Evolutionary conservation across 2,329 filamentous ascomycete genomes (phyloP).

Genomic region (Xylaria sp.): DNA sequence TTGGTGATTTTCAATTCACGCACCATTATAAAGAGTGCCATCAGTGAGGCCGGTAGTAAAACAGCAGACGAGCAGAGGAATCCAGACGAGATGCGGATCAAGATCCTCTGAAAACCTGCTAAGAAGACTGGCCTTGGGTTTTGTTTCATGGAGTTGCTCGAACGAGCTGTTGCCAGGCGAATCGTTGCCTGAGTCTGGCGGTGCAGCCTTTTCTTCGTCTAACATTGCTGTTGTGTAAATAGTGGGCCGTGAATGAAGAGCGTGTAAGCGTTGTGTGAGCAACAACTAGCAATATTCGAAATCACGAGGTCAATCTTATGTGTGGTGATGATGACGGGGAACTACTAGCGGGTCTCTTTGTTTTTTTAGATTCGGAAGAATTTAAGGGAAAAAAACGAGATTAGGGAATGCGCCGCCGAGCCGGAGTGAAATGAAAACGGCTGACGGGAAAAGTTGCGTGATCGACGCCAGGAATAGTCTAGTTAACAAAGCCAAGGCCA

Average conservation of each 20-base stretch:
- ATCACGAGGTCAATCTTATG: slow-evolving; percentile 15
- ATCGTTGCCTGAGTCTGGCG: slow-evolving; percentile 10
- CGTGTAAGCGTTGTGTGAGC: not conserved
- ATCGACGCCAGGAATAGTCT: slow-evolving; percentile 28
- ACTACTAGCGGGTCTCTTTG: slow-evolving; percentile 3
- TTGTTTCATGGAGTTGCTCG: slow-evolving; percentile 23
- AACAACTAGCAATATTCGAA: slow-evolving; percentile 6
- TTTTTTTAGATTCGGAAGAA: not conserved
- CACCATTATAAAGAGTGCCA: slow-evolving; percentile 47
- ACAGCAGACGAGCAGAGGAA: slow-evolving; percentile 45
- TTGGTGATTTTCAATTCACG: slow-evolving; percentile 1
- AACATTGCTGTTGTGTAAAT: slow-evolving; percentile 32
- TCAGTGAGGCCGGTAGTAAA: slow-evolving; percentile 47
- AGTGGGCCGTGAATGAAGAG: not conserved
- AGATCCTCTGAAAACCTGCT: slow-evolving; percentile 41
- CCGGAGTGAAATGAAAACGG: slow-evolving; percentile 31
- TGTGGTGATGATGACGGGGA: slow-evolving; percentile 4
- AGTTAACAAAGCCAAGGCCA: slow-evolving; percentile 10
- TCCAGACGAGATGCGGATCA: slow-evolving; percentile 35
- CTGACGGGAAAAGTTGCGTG: slow-evolving; percentile 34
- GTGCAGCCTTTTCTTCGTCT: slow-evolving; percentile 42
- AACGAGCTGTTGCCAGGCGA: slow-evolving; percentile 29
- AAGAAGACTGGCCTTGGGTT: slow-evolving; percentile 20
- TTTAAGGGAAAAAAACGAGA: slow-evolving; percentile 6
- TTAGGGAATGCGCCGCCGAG: slow-evolving; percentile 26